These are phyloP conservation scores for Aegle marmelos DNA, from an alignment of 345 rosid species.

Conservation along the genomic window DNA sequence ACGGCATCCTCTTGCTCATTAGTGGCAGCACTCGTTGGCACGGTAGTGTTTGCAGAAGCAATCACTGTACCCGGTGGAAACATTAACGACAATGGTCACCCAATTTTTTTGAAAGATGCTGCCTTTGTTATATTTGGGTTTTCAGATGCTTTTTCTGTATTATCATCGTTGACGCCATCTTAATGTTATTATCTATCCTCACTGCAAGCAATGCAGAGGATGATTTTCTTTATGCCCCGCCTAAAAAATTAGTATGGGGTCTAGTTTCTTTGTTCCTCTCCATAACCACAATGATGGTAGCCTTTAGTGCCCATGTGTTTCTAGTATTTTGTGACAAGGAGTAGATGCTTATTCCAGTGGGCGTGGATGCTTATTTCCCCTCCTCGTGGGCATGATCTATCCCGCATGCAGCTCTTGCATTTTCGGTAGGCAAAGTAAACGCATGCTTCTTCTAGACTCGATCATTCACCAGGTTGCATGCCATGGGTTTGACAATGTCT, in stretches of 20 bases:
- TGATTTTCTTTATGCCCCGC: constrained; percentile 15
- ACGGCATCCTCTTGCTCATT: constrained; percentile 33
- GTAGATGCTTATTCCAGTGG: constrained; percentile 10
- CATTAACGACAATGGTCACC: constrained; percentile 9
- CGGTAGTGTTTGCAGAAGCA: constrained; percentile 34
- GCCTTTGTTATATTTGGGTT: constrained; percentile 21
- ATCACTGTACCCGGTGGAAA: constrained; percentile 36
- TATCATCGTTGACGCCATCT: constrained; percentile 22
- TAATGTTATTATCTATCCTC: constrained; percentile 31
- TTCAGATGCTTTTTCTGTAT: constrained; percentile 27
- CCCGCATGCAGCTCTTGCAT: neutral
- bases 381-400: constrained; percentile 11
- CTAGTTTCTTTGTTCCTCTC: constrained; percentile 29
- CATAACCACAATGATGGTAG: constrained; percentile 31
- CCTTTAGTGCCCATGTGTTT: constrained; percentile 28
- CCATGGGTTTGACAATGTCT: constrained; percentile 62
- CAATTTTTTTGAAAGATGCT: neutral
- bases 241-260: constrained; percentile 31
- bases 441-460: constrained; percentile 40
- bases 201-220: constrained; percentile 1
- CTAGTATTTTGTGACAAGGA: neutral
- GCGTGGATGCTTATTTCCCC: constrained; percentile 7
- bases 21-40: constrained; percentile 30
- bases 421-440: constrained; percentile 19
- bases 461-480: constrained; percentile 63